A percentile compares a stretch with the other conserved stretches of the same genome.
Evolutionary conservation across 805 yeast species (phyloP).

Genomic region (Candida sphagnicola): DNA sequence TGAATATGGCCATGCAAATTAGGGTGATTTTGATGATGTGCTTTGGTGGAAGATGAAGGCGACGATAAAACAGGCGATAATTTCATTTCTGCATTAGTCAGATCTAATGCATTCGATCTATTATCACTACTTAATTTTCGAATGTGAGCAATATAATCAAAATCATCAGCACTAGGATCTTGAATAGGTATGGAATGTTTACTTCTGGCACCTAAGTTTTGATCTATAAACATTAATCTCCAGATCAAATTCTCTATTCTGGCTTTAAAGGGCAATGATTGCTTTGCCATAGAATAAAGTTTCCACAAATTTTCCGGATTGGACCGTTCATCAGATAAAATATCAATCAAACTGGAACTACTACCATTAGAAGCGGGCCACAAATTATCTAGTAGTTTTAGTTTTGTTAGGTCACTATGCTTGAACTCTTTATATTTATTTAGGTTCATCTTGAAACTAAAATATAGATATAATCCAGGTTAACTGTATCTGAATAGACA

Average conservation of each 20-base stretch:
- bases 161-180: slow-evolving; percentile 51
- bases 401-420: neutral
- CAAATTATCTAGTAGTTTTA: neutral
- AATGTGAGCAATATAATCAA: slow-evolving; percentile 64
- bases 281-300: slow-evolving; percentile 73
- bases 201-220: slow-evolving; percentile 5
- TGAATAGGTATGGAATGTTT: slow-evolving; percentile 8
- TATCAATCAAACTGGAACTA: neutral
- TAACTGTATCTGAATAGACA: neutral
- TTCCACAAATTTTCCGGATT: slow-evolving; percentile 54
- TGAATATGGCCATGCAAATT: neutral
- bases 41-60: neutral
- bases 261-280: slow-evolving; percentile 66
- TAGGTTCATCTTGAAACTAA: neutral
- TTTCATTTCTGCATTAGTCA: neutral
- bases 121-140: slow-evolving; percentile 47
- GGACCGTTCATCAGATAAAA: neutral
- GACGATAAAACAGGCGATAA: neutral
- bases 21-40: neutral
- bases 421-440: neutral
- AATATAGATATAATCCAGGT: neutral
- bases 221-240: slow-evolving; percentile 70
- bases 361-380: neutral
- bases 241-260: slow-evolving; percentile 85
- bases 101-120: neutral